Base-by-base conservation (phyloP, 805 yeast species). In the Kodamaea sagamina region DNA sequence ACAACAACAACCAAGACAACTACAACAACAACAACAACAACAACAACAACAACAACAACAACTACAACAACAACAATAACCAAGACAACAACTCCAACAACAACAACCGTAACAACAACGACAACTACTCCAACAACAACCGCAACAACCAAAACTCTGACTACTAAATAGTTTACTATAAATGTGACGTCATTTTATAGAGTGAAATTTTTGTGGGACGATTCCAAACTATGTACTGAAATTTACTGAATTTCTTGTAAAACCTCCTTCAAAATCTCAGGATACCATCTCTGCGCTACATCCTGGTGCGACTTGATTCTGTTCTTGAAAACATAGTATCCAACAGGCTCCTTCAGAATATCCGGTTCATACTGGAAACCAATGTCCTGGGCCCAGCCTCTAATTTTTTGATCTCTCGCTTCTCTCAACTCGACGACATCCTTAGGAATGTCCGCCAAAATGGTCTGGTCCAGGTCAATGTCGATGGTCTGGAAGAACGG, bases 401-500 rank as follows among this genome's bases (percentile, higher is more conserved):
- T 47, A 31, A 69, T 64, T 13, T 56, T 47, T 22, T 37, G 43
- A 48, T 75, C 77, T 46, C 80, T 59, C 18, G 52, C 56, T 8
- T 65, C 62, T 44, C 56, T 62, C 35, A 61, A 46, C 3, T 54
- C 34, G 4, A 69, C 11, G 2, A 74, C 50, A 7, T 56, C 56
- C 6, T 47, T 32, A 0, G 71, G 64, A 11, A 74, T 53, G 34
- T 53, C 50, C 5, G 50, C 54, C 19, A 72, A 50, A 2, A 61
- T 59, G 1, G 63, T 41, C 43, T 68, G 62, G 31, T 43, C 51
- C 11, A 66, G 50, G 42, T 67, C 68, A 16, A 71, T 53, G 51
- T 74, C 67, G 43, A 75, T 71, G 6, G 77, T 73, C 52, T 70
- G 77, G 57, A 74, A 75, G 50, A 72, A 72, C 1, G 80, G 76